Evolutionary conservation across 2,329 filamentous ascomycete genomes (phyloP).

Genomic region (Fusarium secorum): DNA sequence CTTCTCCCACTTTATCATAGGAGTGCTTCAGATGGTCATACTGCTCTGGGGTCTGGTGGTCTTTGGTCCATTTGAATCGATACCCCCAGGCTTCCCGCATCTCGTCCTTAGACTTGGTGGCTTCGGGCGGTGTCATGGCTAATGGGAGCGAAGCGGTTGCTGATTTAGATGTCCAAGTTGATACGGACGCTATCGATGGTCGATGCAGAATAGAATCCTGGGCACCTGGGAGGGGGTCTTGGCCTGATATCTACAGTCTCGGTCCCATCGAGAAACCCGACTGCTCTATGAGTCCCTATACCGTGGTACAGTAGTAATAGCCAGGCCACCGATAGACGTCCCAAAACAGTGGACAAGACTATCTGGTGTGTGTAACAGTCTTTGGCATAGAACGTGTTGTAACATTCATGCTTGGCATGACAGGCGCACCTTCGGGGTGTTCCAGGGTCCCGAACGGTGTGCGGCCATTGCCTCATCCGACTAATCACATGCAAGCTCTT

Average conservation of each 20-base stretch:
- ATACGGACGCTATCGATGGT: not conserved
- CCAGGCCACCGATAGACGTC: fast-evolving
- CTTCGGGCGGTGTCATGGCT: not conserved
- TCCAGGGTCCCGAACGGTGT: not conserved
- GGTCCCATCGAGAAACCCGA: not conserved
- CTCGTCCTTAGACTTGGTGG: not conserved
- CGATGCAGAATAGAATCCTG: fast-evolving
- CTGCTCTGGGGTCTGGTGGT: not conserved
- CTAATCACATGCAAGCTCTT: not conserved
- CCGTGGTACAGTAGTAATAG: not conserved
- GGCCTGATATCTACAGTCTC: not conserved
- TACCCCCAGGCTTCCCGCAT: not conserved
- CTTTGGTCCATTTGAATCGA: not conserved
- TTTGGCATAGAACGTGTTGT: not conserved
- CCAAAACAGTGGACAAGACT: fast-evolving
- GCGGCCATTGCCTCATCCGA: fast-evolving
- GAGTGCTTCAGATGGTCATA: not conserved
- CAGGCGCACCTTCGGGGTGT: fast-evolving
- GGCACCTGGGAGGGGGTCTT: fast-evolving
- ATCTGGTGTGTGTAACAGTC: not conserved
- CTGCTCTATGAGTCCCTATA: fast-evolving
- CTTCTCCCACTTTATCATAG: not conserved
- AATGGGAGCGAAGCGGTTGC: fast-evolving
- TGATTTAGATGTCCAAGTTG: not conserved
- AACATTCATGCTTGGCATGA: not conserved